Base-by-base conservation (phyloP, 306 rosid genomes). In the Neltuma alba region DNA sequence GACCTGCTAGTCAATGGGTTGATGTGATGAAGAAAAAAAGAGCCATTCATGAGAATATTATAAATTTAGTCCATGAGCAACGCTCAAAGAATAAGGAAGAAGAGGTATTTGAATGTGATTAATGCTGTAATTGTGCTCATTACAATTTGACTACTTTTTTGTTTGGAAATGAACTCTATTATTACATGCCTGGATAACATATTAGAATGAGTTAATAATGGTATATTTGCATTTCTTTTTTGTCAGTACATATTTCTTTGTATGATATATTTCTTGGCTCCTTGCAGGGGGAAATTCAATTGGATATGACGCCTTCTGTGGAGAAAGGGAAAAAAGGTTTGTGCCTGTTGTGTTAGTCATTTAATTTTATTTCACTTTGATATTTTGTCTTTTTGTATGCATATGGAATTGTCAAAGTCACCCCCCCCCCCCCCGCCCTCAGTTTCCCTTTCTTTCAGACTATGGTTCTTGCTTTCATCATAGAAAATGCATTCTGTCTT, bases 21-120 rank as follows among this genome's bases (percentile, higher is more conserved):
- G 97, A 92, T 84, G 95, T 94, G 82, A 94, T 94, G 99, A 94
- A 89, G 92, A 89, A 84, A 75, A 94, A 92, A 84, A 89, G 99
- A 94, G 97, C 88, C 34, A 67, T 92, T 84, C 97, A 94, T 77
- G 97, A 92, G 83, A 86, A 76, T 72, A 73, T 91, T 76, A 94
- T 94, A 82, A 88, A 86, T 70, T 74, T 87, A 84, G 88, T 91
- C 37, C 94, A 85, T 64, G 86, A 94, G 72, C 91, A 92, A 34
- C 87, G 83, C 40, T 81, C 91, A 74, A 81, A 64, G 69, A 86
- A 79, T 77, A 84, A 60, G 2, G 74, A 18, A 63, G 91, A 89
- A 36, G 57, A 87, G 95, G 97, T 92, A 64, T 23, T 6, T 41
- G 72, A 66, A 38, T 66, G 72, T 38, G 72, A 66, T 66, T 38